Conservation (phyloP, 2,329 filamentous ascomycete genomes). For the Alternaria consortialis region DNA sequence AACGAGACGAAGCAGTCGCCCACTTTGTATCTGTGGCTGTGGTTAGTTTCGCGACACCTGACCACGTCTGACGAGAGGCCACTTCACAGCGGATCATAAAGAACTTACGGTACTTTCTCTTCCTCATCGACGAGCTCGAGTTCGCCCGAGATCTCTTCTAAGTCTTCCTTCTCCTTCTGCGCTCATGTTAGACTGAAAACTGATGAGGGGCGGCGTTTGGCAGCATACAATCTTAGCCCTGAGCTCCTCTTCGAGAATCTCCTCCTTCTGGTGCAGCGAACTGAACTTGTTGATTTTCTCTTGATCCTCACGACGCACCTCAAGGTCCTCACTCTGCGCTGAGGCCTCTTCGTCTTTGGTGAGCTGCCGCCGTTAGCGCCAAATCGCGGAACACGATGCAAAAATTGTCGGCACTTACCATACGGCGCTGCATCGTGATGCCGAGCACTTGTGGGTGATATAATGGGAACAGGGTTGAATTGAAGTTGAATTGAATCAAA, state of each 20-base stretch:
- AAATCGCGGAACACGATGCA: conserved; percentile 3
- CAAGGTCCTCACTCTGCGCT: conserved; percentile 79
- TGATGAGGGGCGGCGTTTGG: background rate
- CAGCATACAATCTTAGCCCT: conserved; percentile 75
- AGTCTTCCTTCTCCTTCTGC: conserved; percentile 97
- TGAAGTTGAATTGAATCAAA: background rate
- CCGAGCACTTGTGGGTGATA: background rate
- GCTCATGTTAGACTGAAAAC: background rate
- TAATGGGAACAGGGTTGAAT: background rate
- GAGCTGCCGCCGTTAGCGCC: conserved; percentile 67
- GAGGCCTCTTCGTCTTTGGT: conserved; percentile 89
- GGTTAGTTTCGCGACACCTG: background rate
- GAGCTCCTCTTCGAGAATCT: conserved; percentile 79
- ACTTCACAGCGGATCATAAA: background rate
- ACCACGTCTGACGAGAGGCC: background rate
- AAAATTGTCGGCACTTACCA: conserved; percentile 48
- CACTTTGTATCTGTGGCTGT: conserved; percentile 80
- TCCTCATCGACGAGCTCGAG: conserved; percentile 96
- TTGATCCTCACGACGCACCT: conserved; percentile 95
- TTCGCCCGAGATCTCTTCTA: conserved; percentile 90
- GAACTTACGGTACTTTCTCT: conserved; percentile 82
- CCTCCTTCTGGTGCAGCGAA: conserved; percentile 86
- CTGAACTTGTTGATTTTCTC: conserved; percentile 99
- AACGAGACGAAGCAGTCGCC: conserved; percentile 95
- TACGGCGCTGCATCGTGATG: conserved; percentile 54